Evolutionary conservation across 2,329 filamentous ascomycete genomes (phyloP).

Genomic region (Sporothrix phasma): DNA sequence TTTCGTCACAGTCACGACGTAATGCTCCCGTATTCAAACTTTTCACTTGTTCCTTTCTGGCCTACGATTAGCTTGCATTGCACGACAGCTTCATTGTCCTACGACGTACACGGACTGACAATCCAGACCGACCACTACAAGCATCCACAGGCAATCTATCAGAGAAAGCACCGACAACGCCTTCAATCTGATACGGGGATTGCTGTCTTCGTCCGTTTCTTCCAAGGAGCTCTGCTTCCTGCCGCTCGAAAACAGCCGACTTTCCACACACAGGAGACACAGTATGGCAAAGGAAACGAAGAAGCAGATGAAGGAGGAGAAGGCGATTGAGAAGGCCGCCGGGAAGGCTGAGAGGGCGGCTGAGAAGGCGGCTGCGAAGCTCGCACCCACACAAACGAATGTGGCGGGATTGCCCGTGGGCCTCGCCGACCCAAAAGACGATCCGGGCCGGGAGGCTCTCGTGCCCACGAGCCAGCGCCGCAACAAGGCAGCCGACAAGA

Average conservation of each 20-base stretch:
- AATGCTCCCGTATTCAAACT: no score
- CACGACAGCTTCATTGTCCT: neutral
- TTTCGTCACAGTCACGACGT: neutral
- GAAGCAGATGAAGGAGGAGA: neutral
- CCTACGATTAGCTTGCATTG: neutral
- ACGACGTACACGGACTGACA: no score
- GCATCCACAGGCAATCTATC: neutral
- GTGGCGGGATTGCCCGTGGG: constrained; percentile 20
- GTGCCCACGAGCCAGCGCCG: neutral
- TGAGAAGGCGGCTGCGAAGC: neutral
- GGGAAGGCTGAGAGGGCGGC: neutral
- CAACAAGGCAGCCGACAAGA: constrained; percentile 5
- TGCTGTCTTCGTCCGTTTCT: neutral
- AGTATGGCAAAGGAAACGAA: neutral
- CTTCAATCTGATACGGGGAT: neutral
- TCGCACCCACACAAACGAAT: constrained; percentile 8
- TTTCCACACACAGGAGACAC: neutral
- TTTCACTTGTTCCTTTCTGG: neutral
- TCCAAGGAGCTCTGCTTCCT: neutral
- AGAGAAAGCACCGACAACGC: neutral
- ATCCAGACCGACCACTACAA: neutral
- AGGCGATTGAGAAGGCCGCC: neutral
- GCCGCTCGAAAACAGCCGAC: neutral
- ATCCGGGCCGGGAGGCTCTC: constrained; percentile 10
- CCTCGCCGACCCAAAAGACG: constrained; percentile 13